These are phyloP conservation scores for Drechslera avenae DNA, from an alignment of 2,329 filamentous ascomycete genomes.

Conservation along the genomic window DNA sequence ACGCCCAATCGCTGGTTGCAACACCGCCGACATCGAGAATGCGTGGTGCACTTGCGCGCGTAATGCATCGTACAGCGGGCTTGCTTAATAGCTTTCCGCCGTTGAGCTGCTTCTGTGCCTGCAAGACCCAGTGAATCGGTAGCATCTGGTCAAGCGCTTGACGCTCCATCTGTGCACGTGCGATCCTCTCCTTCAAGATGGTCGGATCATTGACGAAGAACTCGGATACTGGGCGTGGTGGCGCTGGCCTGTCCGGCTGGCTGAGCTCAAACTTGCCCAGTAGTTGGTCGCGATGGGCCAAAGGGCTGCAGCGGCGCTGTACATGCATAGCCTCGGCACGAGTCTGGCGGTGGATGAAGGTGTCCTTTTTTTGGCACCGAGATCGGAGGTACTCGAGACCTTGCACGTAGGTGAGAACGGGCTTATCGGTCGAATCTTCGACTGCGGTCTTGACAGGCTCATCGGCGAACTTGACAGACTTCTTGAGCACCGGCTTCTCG, in stretches of 20 bases:
- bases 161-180: constrained; percentile 71
- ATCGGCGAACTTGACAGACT: constrained; percentile 74
- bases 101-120: constrained; percentile 65
- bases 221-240: constrained; percentile 53
- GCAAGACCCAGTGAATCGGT: constrained; percentile 65
- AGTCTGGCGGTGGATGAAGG: constrained; percentile 81
- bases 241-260: constrained; percentile 49
- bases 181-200: constrained; percentile 64
- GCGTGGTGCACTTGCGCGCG: constrained; percentile 67
- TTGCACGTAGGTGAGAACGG: constrained; percentile 82
- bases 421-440: constrained; percentile 38
- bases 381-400: constrained; percentile 79
- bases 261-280: constrained; percentile 83
- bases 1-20: constrained; percentile 89
- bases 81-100: constrained; percentile 64
- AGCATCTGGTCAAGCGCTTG: constrained; percentile 76
- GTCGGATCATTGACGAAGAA: constrained; percentile 60
- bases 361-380: constrained; percentile 69
- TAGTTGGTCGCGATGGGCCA: constrained; percentile 78
- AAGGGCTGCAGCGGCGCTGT: constrained; percentile 73
- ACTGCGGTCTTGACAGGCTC: constrained; percentile 30
- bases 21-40: constrained; percentile 89
- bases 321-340: constrained; percentile 90
- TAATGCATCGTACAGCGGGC: constrained; percentile 49
- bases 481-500: constrained; percentile 60